phyloP scores from a whole-genome alignment of 345 rosid genomes.

The Carallia pectinifolia region DNA sequence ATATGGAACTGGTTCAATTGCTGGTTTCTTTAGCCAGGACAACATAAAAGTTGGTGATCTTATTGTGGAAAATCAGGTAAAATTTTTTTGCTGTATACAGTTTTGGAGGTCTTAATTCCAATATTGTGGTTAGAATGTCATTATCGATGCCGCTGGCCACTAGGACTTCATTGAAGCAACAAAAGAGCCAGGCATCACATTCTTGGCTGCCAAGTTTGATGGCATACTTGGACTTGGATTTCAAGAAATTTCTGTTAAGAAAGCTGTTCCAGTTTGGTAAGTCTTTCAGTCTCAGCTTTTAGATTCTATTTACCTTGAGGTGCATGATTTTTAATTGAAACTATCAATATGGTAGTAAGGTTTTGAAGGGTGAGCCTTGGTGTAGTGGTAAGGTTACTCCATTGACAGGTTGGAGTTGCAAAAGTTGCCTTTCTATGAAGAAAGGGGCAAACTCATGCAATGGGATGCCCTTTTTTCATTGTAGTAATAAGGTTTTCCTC shows the following conservation, averaged over 20 bases:
- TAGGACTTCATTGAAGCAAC: constrained; percentile 36
- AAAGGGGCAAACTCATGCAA: too few species aligned
- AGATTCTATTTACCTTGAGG: neutral
- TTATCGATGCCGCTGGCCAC: neutral
- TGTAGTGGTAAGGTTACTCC: too few species aligned
- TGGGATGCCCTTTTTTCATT: too few species aligned
- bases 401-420: too few species aligned
- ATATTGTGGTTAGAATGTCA: neutral
- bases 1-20: constrained; percentile 33
- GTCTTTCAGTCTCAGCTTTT: neutral
- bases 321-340: neutral
- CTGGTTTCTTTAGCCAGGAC: constrained; percentile 36
- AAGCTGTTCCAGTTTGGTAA: constrained; percentile 33
- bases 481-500: too few species aligned
- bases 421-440: too few species aligned
- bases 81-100: neutral
- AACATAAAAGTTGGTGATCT: constrained; percentile 31
- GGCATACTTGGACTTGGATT: constrained; percentile 39
- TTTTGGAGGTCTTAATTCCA: neutral
- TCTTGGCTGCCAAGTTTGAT: constrained; percentile 35
- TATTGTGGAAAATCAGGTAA: constrained; percentile 30
- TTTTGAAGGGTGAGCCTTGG: too few species aligned
- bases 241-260: constrained; percentile 31
- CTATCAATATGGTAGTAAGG: neutral
- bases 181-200: constrained; percentile 31